These are phyloP conservation scores for Priceomyces melissophilus DNA, from an alignment of 805 yeast genomes.

Conservation along the genomic window DNA sequence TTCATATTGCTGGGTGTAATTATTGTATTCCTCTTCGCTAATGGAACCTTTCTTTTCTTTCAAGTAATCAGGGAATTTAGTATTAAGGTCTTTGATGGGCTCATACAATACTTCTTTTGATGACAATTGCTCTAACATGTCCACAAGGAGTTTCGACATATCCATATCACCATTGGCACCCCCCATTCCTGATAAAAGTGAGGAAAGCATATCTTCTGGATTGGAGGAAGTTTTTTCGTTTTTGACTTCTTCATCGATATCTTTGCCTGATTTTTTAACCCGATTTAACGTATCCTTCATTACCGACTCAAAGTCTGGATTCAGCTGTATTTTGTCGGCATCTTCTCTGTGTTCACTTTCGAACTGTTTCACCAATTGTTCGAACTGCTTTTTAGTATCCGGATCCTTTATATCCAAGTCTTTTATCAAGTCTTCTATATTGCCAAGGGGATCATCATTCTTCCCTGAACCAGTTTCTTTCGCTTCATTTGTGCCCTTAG, in stretches of 20 bases:
- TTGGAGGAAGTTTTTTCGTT: conserved; percentile 39
- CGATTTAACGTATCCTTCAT: conserved; percentile 79
- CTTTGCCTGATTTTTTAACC: conserved; percentile 70
- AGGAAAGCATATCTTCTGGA: conserved; percentile 57
- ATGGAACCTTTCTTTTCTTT: conserved; percentile 46
- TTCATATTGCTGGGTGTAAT: conserved; percentile 60
- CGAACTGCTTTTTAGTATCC: conserved; percentile 49
- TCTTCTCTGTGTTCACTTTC: conserved; percentile 32
- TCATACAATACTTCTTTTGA: conserved; percentile 84
- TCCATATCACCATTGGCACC: conserved; percentile 45
- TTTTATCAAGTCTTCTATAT: conserved; percentile 42
- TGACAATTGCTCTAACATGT: conserved; percentile 77
- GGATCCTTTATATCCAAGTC: conserved; percentile 52
- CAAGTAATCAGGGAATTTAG: conserved; percentile 72
- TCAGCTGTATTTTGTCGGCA: conserved; percentile 23
- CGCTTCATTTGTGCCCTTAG: conserved; percentile 14
- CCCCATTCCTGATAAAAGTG: conserved; percentile 51
- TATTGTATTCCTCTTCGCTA: conserved; percentile 43
- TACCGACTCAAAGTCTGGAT: conserved; percentile 60
- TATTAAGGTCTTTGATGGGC: conserved; percentile 77
- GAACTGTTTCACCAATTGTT: conserved; percentile 43
- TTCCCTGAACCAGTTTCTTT: conserved; percentile 21
- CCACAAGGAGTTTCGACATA: conserved; percentile 59
- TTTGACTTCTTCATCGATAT: conserved; percentile 58
- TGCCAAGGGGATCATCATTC: conserved; percentile 22